Evolutionary conservation across 2,329 filamentous ascomycete genomes (phyloP).

Genomic region (Dryadomyces quercivorus): DNA sequence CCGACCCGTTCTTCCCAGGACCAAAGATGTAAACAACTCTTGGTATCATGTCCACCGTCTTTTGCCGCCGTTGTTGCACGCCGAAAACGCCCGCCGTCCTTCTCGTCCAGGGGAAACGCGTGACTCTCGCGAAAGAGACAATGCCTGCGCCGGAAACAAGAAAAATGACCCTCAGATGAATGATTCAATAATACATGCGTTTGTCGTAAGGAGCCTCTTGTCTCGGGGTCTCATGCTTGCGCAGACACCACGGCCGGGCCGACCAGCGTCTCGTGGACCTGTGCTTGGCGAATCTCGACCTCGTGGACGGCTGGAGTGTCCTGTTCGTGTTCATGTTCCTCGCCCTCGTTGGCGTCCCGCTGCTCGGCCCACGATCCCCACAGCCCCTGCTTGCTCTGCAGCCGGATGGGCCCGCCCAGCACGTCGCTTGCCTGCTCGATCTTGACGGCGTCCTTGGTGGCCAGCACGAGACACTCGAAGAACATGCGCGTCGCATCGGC

Average conservation of each 20-base stretch:
- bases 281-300: not conserved
- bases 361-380: constrained; percentile 95
- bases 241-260: not conserved
- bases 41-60: constrained; percentile 1
- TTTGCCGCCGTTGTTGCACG: not conserved
- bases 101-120: not conserved
- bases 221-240: not conserved
- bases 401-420: constrained; percentile 68
- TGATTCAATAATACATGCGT: too few species aligned
- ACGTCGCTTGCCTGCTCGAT: constrained; percentile 68
- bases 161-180: too few species aligned
- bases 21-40: not conserved
- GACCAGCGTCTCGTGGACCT: too few species aligned
- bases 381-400: constrained; percentile 85
- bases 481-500: constrained; percentile 99
- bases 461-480: constrained; percentile 89
- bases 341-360: constrained; percentile 51
- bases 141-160: too few species aligned
- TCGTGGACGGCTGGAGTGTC: not conserved
- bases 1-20: not conserved
- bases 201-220: too few species aligned
- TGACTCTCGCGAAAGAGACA: not conserved
- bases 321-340: too few species aligned
- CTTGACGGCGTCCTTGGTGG: constrained; percentile 96
- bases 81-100: not conserved